A percentile compares a stretch with the other conserved stretches of the same genome.
Evolutionary conservation across 2,329 filamentous ascomycete species (phyloP).

Genomic region (Aspergillus versicolor): DNA sequence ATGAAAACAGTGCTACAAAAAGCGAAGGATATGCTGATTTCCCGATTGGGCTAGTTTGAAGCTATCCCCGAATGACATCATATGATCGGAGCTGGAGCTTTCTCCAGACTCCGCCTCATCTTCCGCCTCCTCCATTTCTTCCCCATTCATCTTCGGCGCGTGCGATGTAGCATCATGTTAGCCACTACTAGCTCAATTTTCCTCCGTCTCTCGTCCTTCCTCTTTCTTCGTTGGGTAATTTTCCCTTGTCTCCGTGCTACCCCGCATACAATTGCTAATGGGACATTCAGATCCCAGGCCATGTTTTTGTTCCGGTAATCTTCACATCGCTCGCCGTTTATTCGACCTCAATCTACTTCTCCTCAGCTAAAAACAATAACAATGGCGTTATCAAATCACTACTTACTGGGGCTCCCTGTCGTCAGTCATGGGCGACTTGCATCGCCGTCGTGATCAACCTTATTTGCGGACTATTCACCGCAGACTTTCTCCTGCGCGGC

Average conservation of each 20-base stretch:
- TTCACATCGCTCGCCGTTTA: conserved; percentile 47
- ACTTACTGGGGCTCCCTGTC: conserved; percentile 72
- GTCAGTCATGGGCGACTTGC: conserved; percentile 65
- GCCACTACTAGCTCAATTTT: conserved; percentile 38
- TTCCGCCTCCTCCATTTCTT: not conserved
- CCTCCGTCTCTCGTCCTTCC: conserved; percentile 37
- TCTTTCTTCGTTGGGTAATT: conserved; percentile 48
- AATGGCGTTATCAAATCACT: conserved; percentile 60
- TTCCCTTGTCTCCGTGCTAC: not conserved
- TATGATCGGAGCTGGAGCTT: conserved; percentile 5
- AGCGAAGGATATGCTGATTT: conserved; percentile 28
- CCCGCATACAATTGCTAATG: conserved; percentile 1
- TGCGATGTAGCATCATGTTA: conserved; percentile 27
- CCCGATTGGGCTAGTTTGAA: conserved; percentile 12
- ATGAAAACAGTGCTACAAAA: conserved; percentile 40
- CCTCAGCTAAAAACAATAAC: not conserved
- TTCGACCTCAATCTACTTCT: conserved; percentile 37
- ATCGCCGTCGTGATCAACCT: conserved; percentile 72
- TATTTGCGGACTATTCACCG: conserved; percentile 64
- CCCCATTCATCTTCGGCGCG: not conserved
- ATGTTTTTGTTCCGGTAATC: conserved; percentile 36
- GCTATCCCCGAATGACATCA: conserved; percentile 11
- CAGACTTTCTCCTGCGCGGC: conserved; percentile 77
- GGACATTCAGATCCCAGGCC: conserved; percentile 37
- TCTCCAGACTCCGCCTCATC: not conserved